Conservation (phyloP, 2,329 filamentous ascomycete species). For the Exserohilum rostratum region DNA sequence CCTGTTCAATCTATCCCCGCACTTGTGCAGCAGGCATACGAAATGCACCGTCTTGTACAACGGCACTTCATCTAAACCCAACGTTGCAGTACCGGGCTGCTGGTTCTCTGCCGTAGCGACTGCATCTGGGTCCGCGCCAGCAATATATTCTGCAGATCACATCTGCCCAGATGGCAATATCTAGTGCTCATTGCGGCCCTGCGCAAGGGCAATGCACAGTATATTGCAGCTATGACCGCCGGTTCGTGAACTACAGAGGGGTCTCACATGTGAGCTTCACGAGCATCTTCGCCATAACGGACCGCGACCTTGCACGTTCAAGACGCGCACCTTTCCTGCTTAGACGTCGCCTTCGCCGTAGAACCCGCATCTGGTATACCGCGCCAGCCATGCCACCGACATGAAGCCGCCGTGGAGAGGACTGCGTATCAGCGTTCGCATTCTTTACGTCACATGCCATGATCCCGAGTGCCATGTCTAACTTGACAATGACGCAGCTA, state of each 20-base stretch:
- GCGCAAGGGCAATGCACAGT: constrained; percentile 21
- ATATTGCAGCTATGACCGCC: constrained; percentile 16
- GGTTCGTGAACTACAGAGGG: constrained; percentile 13
- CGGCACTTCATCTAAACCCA: constrained; percentile 25
- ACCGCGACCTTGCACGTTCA: neutral
- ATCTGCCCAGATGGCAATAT: constrained; percentile 14
- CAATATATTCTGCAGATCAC: constrained; percentile 30
- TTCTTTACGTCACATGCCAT: neutral
- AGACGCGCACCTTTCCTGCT: neutral
- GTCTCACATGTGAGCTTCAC: constrained; percentile 1
- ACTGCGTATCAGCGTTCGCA: neutral
- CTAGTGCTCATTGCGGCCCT: constrained; percentile 11
- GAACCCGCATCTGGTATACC: neutral
- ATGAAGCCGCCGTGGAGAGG: neutral
- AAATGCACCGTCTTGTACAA: constrained; percentile 24
- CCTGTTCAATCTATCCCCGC: constrained; percentile 14
- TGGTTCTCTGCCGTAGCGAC: constrained; percentile 24
- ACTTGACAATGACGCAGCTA: constrained; percentile 8
- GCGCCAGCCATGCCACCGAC: constrained; percentile 5
- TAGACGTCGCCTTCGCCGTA: neutral
- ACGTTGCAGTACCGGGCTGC: constrained; percentile 26
- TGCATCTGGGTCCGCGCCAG: constrained; percentile 13
- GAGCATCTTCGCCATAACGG: neutral
- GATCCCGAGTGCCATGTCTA: constrained; percentile 1
- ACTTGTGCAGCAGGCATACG: constrained; percentile 10